Conservation (phyloP, 768 basidiomycete genomes). For the Exsudoporus frostii region DNA sequence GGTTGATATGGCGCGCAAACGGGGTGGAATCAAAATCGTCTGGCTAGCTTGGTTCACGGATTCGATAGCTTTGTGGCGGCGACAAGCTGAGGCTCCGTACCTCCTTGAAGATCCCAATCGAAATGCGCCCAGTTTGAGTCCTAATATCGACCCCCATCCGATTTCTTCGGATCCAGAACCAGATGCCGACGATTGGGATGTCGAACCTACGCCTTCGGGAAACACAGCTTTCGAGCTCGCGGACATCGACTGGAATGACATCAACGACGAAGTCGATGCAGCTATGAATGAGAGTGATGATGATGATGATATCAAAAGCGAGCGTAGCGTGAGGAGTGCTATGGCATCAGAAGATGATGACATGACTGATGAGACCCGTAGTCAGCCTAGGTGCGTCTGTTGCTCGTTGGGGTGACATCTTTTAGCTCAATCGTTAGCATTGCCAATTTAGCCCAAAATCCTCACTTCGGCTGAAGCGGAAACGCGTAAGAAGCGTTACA, state of each 20-base stretch:
- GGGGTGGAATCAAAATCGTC: slow-evolving; percentile 79
- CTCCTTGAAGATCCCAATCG: slow-evolving; percentile 59
- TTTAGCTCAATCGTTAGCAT: slow-evolving; percentile 4
- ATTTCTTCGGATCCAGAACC: slow-evolving; percentile 67
- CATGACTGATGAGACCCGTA: slow-evolving; percentile 48
- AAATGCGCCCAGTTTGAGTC: slow-evolving; percentile 39
- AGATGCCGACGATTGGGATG: slow-evolving; percentile 68
- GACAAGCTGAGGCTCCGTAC: slow-evolving; percentile 77
- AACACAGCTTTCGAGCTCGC: slow-evolving; percentile 44
- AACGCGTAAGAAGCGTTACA: slow-evolving; percentile 69
- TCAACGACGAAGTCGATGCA: slow-evolving; percentile 84
- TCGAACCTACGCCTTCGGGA: slow-evolving; percentile 35
- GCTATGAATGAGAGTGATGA: slow-evolving; percentile 81
- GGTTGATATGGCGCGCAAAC: slow-evolving; percentile 76
- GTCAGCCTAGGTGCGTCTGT: slow-evolving; percentile 40
- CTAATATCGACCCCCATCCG: slow-evolving; percentile 45
- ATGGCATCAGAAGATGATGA: slow-evolving; percentile 48
- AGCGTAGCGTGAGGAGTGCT: slow-evolving; percentile 41
- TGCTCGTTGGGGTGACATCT: slow-evolving; percentile 19
- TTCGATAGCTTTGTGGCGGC: slow-evolving; percentile 83
- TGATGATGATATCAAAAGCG: slow-evolving; percentile 37
- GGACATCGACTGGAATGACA: slow-evolving; percentile 77
- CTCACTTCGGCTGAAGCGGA: slow-evolving; percentile 52
- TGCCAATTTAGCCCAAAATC: slow-evolving; percentile 34
- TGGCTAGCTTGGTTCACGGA: slow-evolving; percentile 89